Evolutionary conservation across 805 yeast species (phyloP).

Genomic region (Wickerhamomyces alni): DNA sequence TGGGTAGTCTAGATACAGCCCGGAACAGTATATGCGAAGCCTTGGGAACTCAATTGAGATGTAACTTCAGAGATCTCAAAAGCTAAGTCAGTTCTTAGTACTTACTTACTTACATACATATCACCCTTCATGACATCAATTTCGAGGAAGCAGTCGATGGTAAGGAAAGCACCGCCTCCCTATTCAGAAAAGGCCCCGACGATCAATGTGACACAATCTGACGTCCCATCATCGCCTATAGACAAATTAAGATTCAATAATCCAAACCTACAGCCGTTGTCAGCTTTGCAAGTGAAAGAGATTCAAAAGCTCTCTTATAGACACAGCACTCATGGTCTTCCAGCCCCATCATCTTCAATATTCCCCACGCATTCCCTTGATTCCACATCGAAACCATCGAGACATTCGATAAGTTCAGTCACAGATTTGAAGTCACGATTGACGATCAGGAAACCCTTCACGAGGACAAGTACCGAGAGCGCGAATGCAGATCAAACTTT

Average conservation of each 20-base stretch:
- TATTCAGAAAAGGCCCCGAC: not conserved
- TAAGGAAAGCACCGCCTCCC: conserved; percentile 7
- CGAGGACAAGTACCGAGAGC: not conserved
- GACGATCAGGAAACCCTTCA: not conserved
- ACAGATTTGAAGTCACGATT: conserved; percentile 7
- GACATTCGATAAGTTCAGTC: conserved; percentile 11
- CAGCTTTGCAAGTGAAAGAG: conserved; percentile 5
- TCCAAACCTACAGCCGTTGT: conserved; percentile 21
- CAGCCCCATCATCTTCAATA: not conserved
- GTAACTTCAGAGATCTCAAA: too few relatives aligned
- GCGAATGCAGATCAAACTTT: conserved; percentile 8
- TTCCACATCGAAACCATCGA: not conserved
- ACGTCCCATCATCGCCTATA: conserved; percentile 1
- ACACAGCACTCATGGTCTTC: not conserved
- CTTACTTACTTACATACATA: too few relatives aligned
- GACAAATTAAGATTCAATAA: conserved; percentile 11
- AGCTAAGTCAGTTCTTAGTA: too few relatives aligned
- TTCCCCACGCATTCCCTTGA: too few relatives aligned
- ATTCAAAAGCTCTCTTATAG: not conserved
- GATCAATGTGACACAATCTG: not conserved
- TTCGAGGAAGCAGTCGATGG: not conserved
- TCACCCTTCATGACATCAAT: conserved; percentile 1
- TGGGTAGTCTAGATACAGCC: conserved; percentile 3
- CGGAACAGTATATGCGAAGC: too few relatives aligned
- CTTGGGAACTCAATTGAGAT: too few relatives aligned